These are phyloP conservation scores for Coemansia sp. DNA, from an alignment of 192 early-diverging fungal species.

Conservation along the genomic window DNA sequence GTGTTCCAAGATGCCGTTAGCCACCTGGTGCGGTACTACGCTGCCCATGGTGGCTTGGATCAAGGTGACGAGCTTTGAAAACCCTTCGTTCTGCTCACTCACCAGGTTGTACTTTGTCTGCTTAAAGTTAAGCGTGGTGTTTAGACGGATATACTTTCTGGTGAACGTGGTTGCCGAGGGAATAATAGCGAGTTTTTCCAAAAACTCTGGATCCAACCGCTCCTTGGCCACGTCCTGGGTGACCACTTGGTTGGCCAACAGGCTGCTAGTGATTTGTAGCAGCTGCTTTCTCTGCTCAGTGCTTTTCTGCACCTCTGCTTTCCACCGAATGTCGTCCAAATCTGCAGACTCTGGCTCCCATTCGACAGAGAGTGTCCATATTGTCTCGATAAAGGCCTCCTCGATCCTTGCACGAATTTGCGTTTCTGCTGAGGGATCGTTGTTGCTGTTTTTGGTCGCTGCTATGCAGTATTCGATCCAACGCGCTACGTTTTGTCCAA, in stretches of 20 bases:
- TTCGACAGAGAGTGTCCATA: constrained; percentile 32
- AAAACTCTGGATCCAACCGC: constrained; percentile 35
- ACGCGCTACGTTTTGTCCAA: constrained; percentile 13
- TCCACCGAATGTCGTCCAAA: constrained; percentile 17
- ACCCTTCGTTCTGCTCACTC: constrained; percentile 48
- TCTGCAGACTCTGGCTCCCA: constrained; percentile 38
- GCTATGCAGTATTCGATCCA: constrained; percentile 33
- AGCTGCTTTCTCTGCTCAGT: constrained; percentile 25
- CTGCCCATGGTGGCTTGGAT: constrained; percentile 36
- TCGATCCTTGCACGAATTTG: constrained; percentile 19
- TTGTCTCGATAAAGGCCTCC: constrained; percentile 29
- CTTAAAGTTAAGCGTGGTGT: constrained; percentile 46
- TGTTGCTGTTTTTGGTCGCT: constrained; percentile 19
- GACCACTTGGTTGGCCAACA: constrained; percentile 17
- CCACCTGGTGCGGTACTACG: constrained; percentile 14
- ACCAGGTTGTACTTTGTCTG: constrained; percentile 50
- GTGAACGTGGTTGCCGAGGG: constrained; percentile 25
- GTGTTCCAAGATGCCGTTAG: constrained; percentile 9
- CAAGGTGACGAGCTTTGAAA: constrained; percentile 39
- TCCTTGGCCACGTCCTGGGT: constrained; percentile 32
- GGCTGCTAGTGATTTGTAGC: constrained; percentile 10
- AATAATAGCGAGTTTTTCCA: constrained; percentile 28
- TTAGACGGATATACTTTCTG: constrained; percentile 35
- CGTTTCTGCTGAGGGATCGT: neutral
- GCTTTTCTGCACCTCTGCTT: constrained; percentile 14